A percentile compares a stretch with the other conserved stretches of the same genome.
phyloP scores from a whole-genome alignment of 768 basidiomycete species.

The Psilocybe subaeruginosa region DNA sequence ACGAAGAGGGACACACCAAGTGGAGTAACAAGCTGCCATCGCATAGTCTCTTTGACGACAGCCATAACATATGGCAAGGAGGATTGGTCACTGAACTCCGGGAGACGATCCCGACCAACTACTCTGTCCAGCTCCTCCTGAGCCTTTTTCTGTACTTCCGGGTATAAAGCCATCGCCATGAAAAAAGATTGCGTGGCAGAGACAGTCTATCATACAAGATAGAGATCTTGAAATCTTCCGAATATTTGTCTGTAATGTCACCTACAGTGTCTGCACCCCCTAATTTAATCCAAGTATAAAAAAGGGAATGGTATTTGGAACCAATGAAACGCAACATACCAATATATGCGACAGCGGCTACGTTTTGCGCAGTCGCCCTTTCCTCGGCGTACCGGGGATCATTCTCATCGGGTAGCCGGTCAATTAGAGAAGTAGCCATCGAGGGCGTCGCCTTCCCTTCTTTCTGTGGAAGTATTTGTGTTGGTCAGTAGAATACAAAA shows the following conservation, averaged over 20 bases:
- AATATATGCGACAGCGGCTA: not conserved
- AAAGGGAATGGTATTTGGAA: not conserved
- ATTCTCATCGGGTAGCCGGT: conserved; percentile 11
- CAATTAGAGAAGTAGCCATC: conserved; percentile 5
- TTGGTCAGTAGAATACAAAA: not conserved
- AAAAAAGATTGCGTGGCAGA: conserved; percentile 25
- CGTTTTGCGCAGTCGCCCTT: conserved; percentile 1
- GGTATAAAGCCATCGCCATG: conserved; percentile 27
- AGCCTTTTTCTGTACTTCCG: conserved; percentile 28
- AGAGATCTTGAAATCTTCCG: not conserved
- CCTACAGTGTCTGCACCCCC: not conserved
- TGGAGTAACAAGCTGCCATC: conserved; percentile 18
- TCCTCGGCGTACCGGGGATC: conserved; percentile 11
- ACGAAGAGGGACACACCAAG: conserved; percentile 16
- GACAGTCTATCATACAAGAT: conserved; percentile 17
- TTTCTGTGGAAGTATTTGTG: not conserved
- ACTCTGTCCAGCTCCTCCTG: conserved; percentile 37
- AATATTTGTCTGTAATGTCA: not conserved
- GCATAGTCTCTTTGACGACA: conserved; percentile 15
- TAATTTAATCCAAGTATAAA: not conserved
- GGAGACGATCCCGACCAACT: conserved; percentile 31
- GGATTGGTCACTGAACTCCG: conserved; percentile 28
- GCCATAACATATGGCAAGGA: conserved; percentile 29
- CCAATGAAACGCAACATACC: not conserved
- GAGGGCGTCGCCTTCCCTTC: conserved; percentile 6